Evolutionary conservation across 257 asterid species (phyloP).

Genomic region (Nicotiana attenuata): DNA sequence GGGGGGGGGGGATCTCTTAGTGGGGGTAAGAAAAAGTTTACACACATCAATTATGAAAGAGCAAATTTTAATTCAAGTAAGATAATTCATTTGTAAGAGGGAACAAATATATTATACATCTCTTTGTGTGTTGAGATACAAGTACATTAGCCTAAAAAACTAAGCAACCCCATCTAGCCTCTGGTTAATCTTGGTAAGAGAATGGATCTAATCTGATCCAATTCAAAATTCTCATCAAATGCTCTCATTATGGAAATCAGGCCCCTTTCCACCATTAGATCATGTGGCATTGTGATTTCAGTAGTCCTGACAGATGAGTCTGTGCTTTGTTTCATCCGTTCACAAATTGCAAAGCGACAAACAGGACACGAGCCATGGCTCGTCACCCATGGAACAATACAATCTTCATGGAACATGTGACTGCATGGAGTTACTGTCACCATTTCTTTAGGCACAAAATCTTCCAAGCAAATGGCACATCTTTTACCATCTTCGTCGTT

Average conservation of each 20-base stretch:
- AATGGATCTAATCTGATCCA: constrained; percentile 12
- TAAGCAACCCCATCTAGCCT: neutral
- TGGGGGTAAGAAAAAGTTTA: neutral
- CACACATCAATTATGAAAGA: neutral
- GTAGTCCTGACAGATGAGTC: neutral
- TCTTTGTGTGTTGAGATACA: neutral
- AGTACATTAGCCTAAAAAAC: neutral
- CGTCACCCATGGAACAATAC: constrained; percentile 89
- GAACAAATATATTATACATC: neutral
- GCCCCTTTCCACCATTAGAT: neutral
- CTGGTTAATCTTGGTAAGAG: constrained; percentile 9
- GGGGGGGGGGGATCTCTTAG: too few species aligned
- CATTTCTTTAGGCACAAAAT: constrained; percentile 55
- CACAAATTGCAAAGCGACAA: constrained; percentile 45
- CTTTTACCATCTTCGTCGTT: constrained; percentile 46
- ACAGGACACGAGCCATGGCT: constrained; percentile 74
- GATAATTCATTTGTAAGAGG: neutral
- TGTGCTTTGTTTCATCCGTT: constrained; percentile 15
- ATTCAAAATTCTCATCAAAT: constrained; percentile 26
- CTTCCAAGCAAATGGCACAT: constrained; percentile 82
- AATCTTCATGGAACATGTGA: constrained; percentile 90
- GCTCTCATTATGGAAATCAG: constrained; percentile 23
- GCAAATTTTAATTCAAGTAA: neutral
- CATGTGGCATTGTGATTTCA: constrained; percentile 9
- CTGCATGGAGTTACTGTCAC: constrained; percentile 74